Base-by-base conservation (phyloP, 148 eudicot species). In the Agrostemma githago region DNA sequence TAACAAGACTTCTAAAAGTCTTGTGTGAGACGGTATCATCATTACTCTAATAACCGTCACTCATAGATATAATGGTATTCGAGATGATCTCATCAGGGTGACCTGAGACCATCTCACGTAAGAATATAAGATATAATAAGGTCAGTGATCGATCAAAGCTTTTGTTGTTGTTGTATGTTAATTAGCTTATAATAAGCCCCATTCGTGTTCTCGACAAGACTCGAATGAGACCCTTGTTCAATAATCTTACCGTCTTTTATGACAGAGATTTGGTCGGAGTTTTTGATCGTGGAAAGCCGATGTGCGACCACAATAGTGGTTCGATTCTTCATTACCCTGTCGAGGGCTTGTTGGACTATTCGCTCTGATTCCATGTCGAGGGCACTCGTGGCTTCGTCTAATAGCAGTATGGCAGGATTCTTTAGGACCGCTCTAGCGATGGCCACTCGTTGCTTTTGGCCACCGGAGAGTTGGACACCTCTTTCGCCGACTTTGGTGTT, bases 371-470 rank as follows among this genome's bases (percentile, higher is more conserved):
- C 97, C 60, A 88, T 77, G 44, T 96, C 97, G 0, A 96, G 87
- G 17, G 97, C 97, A 44, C 99, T 96, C 0, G 97, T 92, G 15
- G 99, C 99, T 74, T 96, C 99, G 58, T 96, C 99, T 58, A 96
- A 70, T 8, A 96, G 83, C 83, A 96, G 70, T 66, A 96, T 89
- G 20, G 84, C 84, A 0, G 97, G 97, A 65, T 96, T 90, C 56
- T 92, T 96, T 5, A 96, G 70, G 57, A 96, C 89, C 0, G 99
- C 99, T 75, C 99, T 82, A 4, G 99, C 99, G 8, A 96, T 96
- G 74, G 99, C 99, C 12, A 95, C 99, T 71, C 99, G 83, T 80
- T 95, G 99, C 85, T 95, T 95, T 44, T 95, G 99, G 3, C 99
- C 99, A 17, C 97, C 99, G 0, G 99, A 92, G 20, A 96, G 85